These are phyloP conservation scores for Sporopachydermia quercuum DNA, from an alignment of 805 yeast genomes.

Conservation along the genomic window DNA sequence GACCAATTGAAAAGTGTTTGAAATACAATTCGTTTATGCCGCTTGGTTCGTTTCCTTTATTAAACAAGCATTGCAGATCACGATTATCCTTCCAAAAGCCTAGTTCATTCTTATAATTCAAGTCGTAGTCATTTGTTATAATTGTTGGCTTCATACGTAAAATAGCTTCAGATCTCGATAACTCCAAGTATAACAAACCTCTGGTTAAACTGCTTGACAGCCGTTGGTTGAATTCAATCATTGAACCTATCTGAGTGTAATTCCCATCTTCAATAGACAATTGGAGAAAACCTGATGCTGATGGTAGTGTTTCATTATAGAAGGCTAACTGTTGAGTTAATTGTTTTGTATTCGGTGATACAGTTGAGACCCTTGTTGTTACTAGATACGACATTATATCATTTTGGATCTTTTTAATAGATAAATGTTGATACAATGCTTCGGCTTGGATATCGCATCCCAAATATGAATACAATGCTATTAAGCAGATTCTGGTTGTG, in stretches of 20 bases:
- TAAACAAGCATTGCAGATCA: slow-evolving; percentile 41
- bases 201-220: slow-evolving; percentile 35
- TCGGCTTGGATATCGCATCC: slow-evolving; percentile 39
- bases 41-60: slow-evolving; percentile 25
- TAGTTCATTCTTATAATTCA: slow-evolving; percentile 10
- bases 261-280: slow-evolving; percentile 43
- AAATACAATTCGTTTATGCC: slow-evolving; percentile 8
- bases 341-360: slow-evolving; percentile 27
- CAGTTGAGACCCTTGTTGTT: slow-evolving; percentile 30
- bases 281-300: slow-evolving; percentile 32
- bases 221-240: slow-evolving; percentile 43
- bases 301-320: slow-evolving; percentile 17
- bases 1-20: slow-evolving; percentile 14
- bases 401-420: slow-evolving; percentile 60
- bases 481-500: slow-evolving; percentile 55
- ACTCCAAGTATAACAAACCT: slow-evolving; percentile 19
- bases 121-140: neutral
- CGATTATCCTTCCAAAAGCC: slow-evolving; percentile 35
- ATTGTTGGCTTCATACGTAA: slow-evolving; percentile 17
- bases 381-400: slow-evolving; percentile 51
- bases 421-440: slow-evolving; percentile 31
- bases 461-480: slow-evolving; percentile 42
- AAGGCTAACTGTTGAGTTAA: slow-evolving; percentile 23
- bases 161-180: slow-evolving; percentile 13
- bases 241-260: slow-evolving; percentile 52